Evolutionary conservation across 2,329 filamentous ascomycete genomes (phyloP), one percentile per base, ranked within the genome.

Genomic region (Colletotrichum incanum): DNA sequence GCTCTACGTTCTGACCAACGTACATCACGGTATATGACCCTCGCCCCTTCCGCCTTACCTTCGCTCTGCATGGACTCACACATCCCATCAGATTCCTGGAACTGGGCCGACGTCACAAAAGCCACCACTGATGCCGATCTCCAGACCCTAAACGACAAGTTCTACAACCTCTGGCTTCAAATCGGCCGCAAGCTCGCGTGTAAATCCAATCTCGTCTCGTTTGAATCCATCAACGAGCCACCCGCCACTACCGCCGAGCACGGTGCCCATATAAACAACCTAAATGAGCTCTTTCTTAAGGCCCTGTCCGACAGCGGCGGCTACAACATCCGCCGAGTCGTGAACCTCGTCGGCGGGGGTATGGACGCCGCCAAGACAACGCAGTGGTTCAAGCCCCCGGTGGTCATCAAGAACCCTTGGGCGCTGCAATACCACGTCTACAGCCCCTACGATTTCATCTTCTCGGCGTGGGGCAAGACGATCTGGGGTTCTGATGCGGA

Each of bases 381-480:
- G 1, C 79, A 87, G 72, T 90, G 85, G 84, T 91, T 91, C 75
- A 79, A 84, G 71, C 79, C 79, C 12, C 86, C 87, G 0, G 78
- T 79, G 1, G 83, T 85, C 39, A 87, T 86, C 50, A 83, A 84
- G 16, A 89, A 89, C 69, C 89, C 89, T 0, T 91, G 87, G 84
- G 88, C 86, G 0, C 83, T 91, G 39, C 89, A 91, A 76, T 90
- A 89, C 76, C 90, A 91, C 76, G 91, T 90, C 78, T 91, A 91
- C 79, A 85, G 83, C 11, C 88, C 87, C 14, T 89, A 87, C 79
- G 85, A 86, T 72, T 85, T 86, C 61, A 80, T 84, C 20, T 85
- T 86, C 75, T 72, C 79, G 59, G 80, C 85, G 16, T 91, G 88
- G 89, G 89, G 89, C 31, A 89, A 89, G 76, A 90, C 89, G 0